phyloP scores from a whole-genome alignment of 495 filamentous ascomycete species.

The Penicillium simplicissimum region DNA sequence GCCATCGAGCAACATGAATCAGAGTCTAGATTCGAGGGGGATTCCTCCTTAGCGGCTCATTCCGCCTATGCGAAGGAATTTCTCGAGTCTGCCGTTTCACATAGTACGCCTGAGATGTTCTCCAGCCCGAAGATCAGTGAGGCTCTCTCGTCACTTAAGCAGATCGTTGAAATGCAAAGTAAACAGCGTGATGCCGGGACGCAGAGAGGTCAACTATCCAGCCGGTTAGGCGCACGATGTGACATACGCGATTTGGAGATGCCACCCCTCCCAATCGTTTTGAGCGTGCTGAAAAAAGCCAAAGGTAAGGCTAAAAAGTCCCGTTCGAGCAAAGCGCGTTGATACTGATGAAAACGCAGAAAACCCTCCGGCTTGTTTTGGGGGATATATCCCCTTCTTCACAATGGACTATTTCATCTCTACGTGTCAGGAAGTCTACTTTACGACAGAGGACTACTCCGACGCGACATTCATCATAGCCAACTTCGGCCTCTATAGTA shows the following conservation, averaged over 20 bases:
- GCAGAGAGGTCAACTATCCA: constrained; percentile 45
- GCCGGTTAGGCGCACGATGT: constrained; percentile 37
- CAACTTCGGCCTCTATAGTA: constrained; percentile 56
- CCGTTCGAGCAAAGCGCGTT: not conserved
- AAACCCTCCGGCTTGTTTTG: constrained; percentile 24
- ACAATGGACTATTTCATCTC: constrained; percentile 56
- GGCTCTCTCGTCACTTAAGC: constrained; percentile 57
- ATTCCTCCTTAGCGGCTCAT: constrained; percentile 61
- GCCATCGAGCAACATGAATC: constrained; percentile 42
- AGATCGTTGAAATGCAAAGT: constrained; percentile 55
- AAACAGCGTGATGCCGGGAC: constrained; percentile 34
- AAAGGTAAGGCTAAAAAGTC: constrained; percentile 37
- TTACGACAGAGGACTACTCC: constrained; percentile 57
- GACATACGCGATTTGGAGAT: constrained; percentile 52
- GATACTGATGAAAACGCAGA: constrained; percentile 16
- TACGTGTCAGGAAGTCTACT: constrained; percentile 60
- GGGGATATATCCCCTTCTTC: constrained; percentile 41
- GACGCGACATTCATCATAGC: constrained; percentile 57
- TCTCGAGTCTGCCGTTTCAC: constrained; percentile 59
- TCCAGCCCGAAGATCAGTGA: constrained; percentile 54
- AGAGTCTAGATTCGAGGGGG: constrained; percentile 58
- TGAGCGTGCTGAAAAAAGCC: constrained; percentile 50
- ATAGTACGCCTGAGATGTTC: constrained; percentile 45
- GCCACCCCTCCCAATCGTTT: constrained; percentile 54
- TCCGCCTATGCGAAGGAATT: constrained; percentile 65